Evolutionary conservation across 192 early-diverging fungal species (phyloP), one percentile per base, ranked within the genome.

Genomic region (Dissophora globulifera): DNA sequence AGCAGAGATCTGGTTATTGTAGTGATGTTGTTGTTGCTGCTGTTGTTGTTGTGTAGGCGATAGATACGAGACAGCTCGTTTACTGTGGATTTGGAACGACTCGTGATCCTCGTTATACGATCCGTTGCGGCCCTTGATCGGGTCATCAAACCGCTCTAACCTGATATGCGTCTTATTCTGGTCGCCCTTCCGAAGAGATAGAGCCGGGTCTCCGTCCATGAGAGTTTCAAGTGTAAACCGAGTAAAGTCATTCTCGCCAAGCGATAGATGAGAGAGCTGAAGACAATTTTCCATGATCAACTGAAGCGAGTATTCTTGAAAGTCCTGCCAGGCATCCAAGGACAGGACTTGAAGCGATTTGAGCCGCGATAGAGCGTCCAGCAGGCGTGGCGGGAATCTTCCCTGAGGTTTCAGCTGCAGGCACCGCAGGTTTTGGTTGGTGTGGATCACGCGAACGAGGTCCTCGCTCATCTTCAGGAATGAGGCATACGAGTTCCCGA

Each of bases 191-290:
- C 17, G 2, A 17, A 17, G 3, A 10, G 4, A 19, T 33, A n/a
- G 31, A 46, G 50, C 2, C 1, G 19, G n/a, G 1, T 50, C 22
- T 0, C 8, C 25, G 2, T 29, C 10, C 15, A 12, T 13, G 2
- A 76, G 23, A 11, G 71, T 46, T 17, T 66, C 50, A 1, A 76
- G 50, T 3, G 56, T 67, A 19, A 65, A 76, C n/a, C 46, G 50
- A 5, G 63, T 67, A 50, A 76, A 76, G 19, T 76, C 63, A 32
- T 76, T 76, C 13, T 76, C 57, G 16, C 63, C 63, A 1, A 76
- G 42, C 11, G 71, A 76, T 0, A 76, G 57, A 32, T 61, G 62
- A 7, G 48, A 47, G 38, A 76, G 71, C 0, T 27, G 6, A 0
- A 25, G 43, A 22, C 71, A 76, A 12, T 33, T 17, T 15, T 65